phyloP scores from a whole-genome alignment of 495 filamentous ascomycete genomes.

The Lophiotrema nucula region DNA sequence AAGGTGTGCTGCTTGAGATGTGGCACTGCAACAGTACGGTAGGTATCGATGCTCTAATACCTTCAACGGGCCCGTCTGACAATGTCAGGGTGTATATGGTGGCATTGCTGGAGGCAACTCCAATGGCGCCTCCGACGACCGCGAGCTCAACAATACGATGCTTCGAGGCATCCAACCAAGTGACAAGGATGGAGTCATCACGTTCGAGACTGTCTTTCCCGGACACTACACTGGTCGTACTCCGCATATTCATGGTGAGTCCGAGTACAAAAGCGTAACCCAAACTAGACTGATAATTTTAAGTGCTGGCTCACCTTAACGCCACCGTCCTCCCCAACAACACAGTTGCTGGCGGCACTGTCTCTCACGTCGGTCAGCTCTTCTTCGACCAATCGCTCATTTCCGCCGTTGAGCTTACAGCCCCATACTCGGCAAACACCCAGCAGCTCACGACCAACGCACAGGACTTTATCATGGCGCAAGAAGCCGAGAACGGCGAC shows the following conservation, averaged over 20 bases:
- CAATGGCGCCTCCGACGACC: constrained; percentile 9
- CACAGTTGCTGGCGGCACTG: constrained; percentile 50
- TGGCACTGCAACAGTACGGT: constrained; percentile 58
- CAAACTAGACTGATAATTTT: too few relatives aligned
- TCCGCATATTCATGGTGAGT: constrained; percentile 51
- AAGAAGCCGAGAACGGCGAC: constrained; percentile 51
- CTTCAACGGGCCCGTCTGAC: too few relatives aligned
- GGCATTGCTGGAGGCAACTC: constrained; percentile 21
- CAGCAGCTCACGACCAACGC: constrained; percentile 53
- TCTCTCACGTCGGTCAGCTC: constrained; percentile 60
- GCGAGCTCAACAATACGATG: constrained; percentile 50
- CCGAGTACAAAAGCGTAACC: too few relatives aligned
- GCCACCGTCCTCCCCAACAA: constrained; percentile 51
- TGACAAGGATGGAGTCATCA: constrained; percentile 53
- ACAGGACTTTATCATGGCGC: constrained; percentile 50
- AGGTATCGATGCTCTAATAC: background rate
- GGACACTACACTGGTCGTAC: constrained; percentile 60
- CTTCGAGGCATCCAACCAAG: constrained; percentile 51
- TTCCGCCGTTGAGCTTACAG: constrained; percentile 52
- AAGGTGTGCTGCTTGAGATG: constrained; percentile 56
- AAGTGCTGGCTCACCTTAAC: constrained; percentile 23
- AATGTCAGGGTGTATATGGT: constrained; percentile 52
- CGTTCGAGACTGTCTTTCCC: constrained; percentile 58
- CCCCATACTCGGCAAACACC: constrained; percentile 57
- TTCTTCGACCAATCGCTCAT: constrained; percentile 65